Conservation (phyloP, 371 early-diverging fungal species). For the Mycotypha africana region DNA sequence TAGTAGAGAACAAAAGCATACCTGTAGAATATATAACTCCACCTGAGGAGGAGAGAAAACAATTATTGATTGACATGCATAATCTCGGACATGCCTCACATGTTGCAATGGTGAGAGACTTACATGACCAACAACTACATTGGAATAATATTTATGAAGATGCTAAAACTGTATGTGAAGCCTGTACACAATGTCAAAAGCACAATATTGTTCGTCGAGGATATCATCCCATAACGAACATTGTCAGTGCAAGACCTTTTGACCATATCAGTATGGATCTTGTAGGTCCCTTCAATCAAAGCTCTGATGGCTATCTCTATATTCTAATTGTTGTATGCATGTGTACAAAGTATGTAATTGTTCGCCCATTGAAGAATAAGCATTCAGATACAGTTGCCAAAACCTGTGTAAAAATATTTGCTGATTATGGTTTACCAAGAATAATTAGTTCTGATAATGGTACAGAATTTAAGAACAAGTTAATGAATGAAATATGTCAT, state of each 20-base stretch:
- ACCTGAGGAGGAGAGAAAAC: constrained; percentile 1
- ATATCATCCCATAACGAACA: too few species aligned
- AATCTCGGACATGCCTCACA: constrained; percentile 11
- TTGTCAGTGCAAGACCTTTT: constrained; percentile 2
- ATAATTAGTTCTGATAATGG: constrained; percentile 25
- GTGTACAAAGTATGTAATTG: constrained; percentile 18
- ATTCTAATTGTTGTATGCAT: constrained; percentile 19
- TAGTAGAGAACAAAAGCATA: neutral
- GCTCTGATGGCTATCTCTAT: constrained; percentile 5
- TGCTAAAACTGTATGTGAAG: too few species aligned
- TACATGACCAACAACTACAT: constrained; percentile 9
- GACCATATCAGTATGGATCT: constrained; percentile 14
- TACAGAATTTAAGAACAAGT: constrained; percentile 15
- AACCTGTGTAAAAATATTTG: constrained; percentile 11
- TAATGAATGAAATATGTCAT: constrained; percentile 1
- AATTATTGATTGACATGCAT: constrained; percentile 6
- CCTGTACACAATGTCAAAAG: too few species aligned
- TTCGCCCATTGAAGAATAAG: constrained; percentile 18
- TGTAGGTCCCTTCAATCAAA: constrained; percentile 5
- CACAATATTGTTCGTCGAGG: too few species aligned
- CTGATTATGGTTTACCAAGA: constrained; percentile 16
- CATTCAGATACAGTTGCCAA: constrained; percentile 11
- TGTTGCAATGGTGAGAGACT: neutral
- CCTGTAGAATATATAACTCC: constrained; percentile 3
- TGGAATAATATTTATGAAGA: neutral